phyloP scores from a whole-genome alignment of 106 monocot genomes.

The Apostasia ramifera region DNA sequence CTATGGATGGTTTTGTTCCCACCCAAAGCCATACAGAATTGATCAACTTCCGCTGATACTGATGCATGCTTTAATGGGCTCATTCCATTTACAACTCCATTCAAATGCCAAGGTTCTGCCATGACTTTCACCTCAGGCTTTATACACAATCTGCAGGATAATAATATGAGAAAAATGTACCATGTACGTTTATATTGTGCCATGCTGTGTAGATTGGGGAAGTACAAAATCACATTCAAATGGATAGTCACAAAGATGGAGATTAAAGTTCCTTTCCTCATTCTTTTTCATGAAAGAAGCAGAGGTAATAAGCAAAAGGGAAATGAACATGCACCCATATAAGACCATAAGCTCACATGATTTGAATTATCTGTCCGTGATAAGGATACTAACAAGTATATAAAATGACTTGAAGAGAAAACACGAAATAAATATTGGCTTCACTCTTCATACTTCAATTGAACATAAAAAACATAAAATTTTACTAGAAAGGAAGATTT shows the following conservation, averaged over 20 bases:
- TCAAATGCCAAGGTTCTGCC: constrained; percentile 39
- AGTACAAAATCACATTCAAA: neutral
- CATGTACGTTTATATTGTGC: neutral
- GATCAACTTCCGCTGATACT: constrained; percentile 56
- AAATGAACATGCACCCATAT: neutral
- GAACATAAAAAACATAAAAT: neutral
- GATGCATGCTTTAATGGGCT: constrained; percentile 31
- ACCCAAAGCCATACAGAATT: constrained; percentile 83
- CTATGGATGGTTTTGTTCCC: constrained; percentile 91
- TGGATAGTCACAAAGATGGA: neutral
- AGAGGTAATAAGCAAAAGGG: neutral
- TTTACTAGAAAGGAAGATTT: neutral
- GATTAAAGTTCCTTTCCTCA: neutral
- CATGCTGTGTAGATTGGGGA: neutral
- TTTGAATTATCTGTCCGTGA: neutral
- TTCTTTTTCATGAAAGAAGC: neutral
- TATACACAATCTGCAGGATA: constrained; percentile 25
- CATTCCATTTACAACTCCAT: constrained; percentile 35
- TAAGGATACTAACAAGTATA: neutral
- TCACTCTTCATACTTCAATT: neutral
- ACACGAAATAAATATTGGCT: neutral
- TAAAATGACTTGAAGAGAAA: neutral
- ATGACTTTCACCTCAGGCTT: constrained; percentile 27
- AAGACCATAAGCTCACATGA: constrained; percentile 1
- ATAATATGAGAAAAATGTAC: neutral